Evolutionary conservation across 1,284 basidiomycete genomes (phyloP).

Genomic region (Phellinidium pouzarii): DNA sequence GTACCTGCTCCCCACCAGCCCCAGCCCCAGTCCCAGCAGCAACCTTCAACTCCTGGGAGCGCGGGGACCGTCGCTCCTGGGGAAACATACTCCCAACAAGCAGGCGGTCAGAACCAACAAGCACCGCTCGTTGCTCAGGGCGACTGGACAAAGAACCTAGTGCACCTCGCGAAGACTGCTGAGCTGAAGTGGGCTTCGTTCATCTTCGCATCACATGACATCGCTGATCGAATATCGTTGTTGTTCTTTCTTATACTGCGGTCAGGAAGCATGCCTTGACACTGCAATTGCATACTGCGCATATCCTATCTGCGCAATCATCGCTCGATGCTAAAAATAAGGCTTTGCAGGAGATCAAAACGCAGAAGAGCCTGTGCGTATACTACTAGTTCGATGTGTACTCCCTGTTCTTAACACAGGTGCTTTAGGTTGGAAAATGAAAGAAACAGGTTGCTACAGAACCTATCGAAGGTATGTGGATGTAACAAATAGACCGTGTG

Average conservation of each 20-base stretch:
- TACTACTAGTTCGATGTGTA: neutral
- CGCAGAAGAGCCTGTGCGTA: slow-evolving; percentile 67
- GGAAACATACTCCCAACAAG: slow-evolving; percentile 13
- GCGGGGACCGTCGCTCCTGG: slow-evolving; percentile 11
- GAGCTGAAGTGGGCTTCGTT: slow-evolving; percentile 62
- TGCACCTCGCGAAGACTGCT: slow-evolving; percentile 74
- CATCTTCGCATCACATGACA: neutral
- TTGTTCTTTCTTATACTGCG: neutral
- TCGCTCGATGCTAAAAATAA: slow-evolving; percentile 68
- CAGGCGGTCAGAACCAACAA: neutral
- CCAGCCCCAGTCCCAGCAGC: slow-evolving; percentile 9
- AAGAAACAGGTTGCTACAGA: slow-evolving; percentile 54
- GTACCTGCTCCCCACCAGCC: slow-evolving; percentile 6
- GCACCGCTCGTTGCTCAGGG: slow-evolving; percentile 60
- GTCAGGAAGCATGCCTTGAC: slow-evolving; percentile 72
- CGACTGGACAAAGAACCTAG: slow-evolving; percentile 77
- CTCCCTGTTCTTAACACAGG: slow-evolving; percentile 5
- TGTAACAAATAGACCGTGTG: too few species aligned
- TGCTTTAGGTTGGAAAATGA: slow-evolving; percentile 62
- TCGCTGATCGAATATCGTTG: slow-evolving; percentile 3
- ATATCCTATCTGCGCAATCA: slow-evolving; percentile 73
- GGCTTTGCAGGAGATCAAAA: slow-evolving; percentile 68
- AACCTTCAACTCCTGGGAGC: neutral
- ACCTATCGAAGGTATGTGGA: slow-evolving; percentile 57
- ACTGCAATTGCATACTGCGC: slow-evolving; percentile 76